Conservation (phyloP, 1,284 basidiomycete species). For the Fomitopsis pinicola region DNA sequence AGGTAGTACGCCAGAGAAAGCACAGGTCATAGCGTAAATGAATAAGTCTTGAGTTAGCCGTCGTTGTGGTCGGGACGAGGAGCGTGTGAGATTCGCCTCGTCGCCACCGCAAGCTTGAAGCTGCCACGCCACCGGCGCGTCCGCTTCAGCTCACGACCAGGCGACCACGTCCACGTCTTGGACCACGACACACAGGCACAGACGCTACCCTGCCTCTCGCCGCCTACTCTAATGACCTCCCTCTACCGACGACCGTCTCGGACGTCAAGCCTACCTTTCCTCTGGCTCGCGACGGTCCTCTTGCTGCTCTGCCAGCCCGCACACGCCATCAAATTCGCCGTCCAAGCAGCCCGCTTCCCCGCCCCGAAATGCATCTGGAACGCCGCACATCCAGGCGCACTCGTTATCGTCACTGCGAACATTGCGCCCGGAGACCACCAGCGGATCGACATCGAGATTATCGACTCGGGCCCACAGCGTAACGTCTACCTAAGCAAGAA, state of each 20-base stretch:
- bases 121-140: neutral
- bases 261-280: conserved; percentile 28
- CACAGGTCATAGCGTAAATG: neutral
- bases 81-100: neutral
- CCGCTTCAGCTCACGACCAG: neutral
- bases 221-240: neutral
- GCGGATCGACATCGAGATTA: conserved; percentile 89
- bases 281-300: conserved; percentile 31
- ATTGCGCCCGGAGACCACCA: conserved; percentile 71
- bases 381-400: conserved; percentile 76
- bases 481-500: conserved; percentile 93
- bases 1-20: neutral
- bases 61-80: neutral
- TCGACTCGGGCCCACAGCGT: conserved; percentile 84
- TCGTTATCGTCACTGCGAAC: conserved; percentile 94
- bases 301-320: conserved; percentile 25
- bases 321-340: conserved; percentile 79
- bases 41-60: neutral
- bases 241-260: neutral
- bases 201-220: neutral
- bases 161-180: neutral
- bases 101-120: neutral
- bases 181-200: neutral
- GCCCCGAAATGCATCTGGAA: conserved; percentile 90
- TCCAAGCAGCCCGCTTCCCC: conserved; percentile 68